phyloP scores from a whole-genome alignment of 1,139 yeast genomes.

The Yamadazyma diospyri region DNA sequence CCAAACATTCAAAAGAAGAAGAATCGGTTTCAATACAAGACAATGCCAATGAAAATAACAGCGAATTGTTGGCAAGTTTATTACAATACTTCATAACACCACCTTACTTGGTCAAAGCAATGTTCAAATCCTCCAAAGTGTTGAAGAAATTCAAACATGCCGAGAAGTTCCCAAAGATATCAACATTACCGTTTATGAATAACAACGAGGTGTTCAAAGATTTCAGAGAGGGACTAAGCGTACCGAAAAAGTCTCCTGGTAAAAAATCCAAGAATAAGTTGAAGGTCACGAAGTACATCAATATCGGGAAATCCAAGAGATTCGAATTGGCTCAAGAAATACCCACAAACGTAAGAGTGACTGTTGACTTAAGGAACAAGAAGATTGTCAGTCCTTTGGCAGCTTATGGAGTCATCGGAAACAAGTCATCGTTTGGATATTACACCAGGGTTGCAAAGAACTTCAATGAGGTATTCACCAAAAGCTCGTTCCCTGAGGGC shows the following conservation, averaged over 20 bases:
- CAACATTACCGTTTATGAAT: conserved; percentile 72
- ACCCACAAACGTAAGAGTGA: conserved; percentile 77
- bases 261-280: conserved; percentile 43
- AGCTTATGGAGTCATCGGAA: conserved; percentile 66
- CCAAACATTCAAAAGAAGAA: conserved; percentile 4
- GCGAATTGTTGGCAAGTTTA: conserved; percentile 62
- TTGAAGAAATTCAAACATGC: conserved; percentile 63
- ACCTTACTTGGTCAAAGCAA: conserved; percentile 65
- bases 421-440: conserved; percentile 67
- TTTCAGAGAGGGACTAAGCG: conserved; percentile 68
- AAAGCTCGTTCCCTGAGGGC: conserved; percentile 63
- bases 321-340: conserved; percentile 63
- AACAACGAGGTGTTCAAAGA: conserved; percentile 35
- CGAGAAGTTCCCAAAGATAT: conserved; percentile 62
- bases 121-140: conserved; percentile 40
- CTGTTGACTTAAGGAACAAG: conserved; percentile 62
- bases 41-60: conserved; percentile 22
- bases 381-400: conserved; percentile 67
- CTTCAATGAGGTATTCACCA: conserved; percentile 68
- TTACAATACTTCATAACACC: conserved; percentile 86
- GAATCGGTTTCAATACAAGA: conserved; percentile 2
- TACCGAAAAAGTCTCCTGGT: conserved; percentile 49
- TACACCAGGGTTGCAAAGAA: conserved; percentile 63
- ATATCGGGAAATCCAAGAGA: conserved; percentile 61
- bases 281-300: conserved; percentile 66